Percentiles rank a stretch among this genome's conserved stretches.
Conservation (phyloP, 257 asterid genomes). For the Solanum microdontum region DNA sequence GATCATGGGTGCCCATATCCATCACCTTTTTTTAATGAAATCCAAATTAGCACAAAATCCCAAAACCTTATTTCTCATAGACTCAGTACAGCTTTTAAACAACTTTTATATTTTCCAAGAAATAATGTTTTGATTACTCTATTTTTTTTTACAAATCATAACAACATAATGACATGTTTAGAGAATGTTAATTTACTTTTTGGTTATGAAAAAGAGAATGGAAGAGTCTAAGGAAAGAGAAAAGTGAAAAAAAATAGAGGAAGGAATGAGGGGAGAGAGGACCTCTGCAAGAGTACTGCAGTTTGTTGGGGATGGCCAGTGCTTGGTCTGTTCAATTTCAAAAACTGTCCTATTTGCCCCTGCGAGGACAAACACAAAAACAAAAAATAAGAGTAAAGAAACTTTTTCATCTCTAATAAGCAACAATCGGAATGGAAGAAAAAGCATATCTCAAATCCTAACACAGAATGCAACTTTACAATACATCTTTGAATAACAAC, state of each 20-base stretch:
- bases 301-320: conserved; percentile 68
- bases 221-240: neutral
- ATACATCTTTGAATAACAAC: neutral
- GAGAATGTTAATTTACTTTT: neutral
- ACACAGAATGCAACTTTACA: neutral
- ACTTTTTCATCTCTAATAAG: conserved; percentile 21
- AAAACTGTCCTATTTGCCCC: conserved; percentile 53
- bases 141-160: conserved; percentile 2
- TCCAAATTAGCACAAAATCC: conserved; percentile 35
- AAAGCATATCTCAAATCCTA: conserved; percentile 1
- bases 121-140: conserved; percentile 15
- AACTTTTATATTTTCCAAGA: conserved; percentile 78
- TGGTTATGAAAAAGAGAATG: neutral
- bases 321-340: conserved; percentile 74
- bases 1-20: conserved; percentile 12
- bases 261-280: neutral
- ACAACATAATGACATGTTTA: neutral
- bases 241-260: neutral
- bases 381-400: conserved; percentile 10
- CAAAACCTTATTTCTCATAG: conserved; percentile 37
- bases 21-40: neutral
- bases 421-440: conserved; percentile 6
- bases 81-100: conserved; percentile 49
- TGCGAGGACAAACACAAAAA: conserved; percentile 26
- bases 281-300: conserved; percentile 64